phyloP scores from a whole-genome alignment of 2,329 filamentous ascomycete species.

The Metarhizium rileyi region DNA sequence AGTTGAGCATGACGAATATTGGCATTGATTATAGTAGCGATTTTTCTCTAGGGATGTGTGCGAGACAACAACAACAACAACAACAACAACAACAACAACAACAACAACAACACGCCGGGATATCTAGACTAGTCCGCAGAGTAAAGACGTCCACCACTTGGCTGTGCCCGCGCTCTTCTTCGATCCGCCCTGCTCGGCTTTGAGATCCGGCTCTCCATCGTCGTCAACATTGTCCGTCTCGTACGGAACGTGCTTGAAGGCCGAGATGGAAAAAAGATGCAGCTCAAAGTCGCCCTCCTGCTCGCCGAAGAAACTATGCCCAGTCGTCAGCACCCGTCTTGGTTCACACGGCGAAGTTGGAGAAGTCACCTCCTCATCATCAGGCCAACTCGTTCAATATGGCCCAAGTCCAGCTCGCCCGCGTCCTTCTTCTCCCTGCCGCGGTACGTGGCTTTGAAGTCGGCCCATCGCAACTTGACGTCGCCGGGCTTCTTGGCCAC shows the following conservation, averaged over 20 bases:
- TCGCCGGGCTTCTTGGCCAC: conserved; percentile 19
- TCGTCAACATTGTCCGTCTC: conserved; percentile 5
- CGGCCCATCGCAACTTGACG: conserved; percentile 52
- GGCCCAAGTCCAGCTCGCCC: conserved; percentile 44
- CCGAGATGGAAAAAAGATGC: conserved; percentile 20
- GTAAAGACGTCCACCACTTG: conserved; percentile 16
- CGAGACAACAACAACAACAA: no score
- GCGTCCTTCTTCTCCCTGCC: conserved; percentile 55
- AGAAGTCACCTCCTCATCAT: conserved; percentile 66
- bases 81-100: no score
- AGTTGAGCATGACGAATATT: no score
- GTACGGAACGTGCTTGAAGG: conserved; percentile 11
- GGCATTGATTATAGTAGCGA: neutral
- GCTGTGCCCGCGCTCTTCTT: conserved; percentile 1
- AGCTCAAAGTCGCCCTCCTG: conserved; percentile 57
- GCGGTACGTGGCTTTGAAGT: conserved; percentile 63
- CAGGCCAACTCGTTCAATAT: conserved; percentile 58
- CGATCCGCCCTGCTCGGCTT: neutral
- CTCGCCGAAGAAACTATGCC: conserved; percentile 59
- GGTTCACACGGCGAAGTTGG: neutral
- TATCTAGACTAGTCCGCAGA: conserved; percentile 18
- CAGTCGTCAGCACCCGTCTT: conserved; percentile 13
- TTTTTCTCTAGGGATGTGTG: neutral
- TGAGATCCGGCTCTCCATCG: conserved; percentile 14
- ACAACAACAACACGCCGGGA: neutral